Percentiles rank a stretch among this genome's conserved stretches.
phyloP scores from a whole-genome alignment of 2,329 filamentous ascomycete genomes.

The Zalaria sp. region DNA sequence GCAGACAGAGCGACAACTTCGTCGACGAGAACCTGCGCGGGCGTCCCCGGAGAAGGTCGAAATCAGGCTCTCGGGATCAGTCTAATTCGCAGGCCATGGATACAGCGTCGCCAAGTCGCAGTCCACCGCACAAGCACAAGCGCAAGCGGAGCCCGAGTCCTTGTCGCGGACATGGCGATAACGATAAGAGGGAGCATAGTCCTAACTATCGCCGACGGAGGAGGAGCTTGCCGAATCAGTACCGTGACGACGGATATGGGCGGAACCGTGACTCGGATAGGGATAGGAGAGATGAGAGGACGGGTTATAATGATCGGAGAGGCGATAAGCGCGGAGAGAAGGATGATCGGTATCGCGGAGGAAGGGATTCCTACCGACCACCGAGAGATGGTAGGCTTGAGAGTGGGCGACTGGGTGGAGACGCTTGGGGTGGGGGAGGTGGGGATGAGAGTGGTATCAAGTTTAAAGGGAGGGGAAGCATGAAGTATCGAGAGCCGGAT shows the following conservation, averaged over 20 bases:
- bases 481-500: conserved; percentile 21
- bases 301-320: background rate
- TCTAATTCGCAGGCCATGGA: conserved; percentile 14
- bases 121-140: conserved; percentile 16
- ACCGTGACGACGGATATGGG: conserved; percentile 11
- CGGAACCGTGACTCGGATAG: conserved; percentile 5
- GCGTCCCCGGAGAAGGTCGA: conserved; percentile 15
- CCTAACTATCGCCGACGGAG: conserved; percentile 14
- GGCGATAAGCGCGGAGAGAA: conserved; percentile 1
- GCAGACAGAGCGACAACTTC: conserved; percentile 19
- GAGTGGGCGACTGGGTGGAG: conserved; percentile 24
- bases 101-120: conserved; percentile 8
- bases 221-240: conserved; percentile 24
- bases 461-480: conserved; percentile 26
- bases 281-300: conserved; percentile 2
- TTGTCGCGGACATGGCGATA: conserved; percentile 12
- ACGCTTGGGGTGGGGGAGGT: conserved; percentile 8
- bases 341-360: conserved; percentile 5
- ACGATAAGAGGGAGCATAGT: conserved; percentile 9
- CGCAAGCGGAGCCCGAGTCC: conserved; percentile 17
- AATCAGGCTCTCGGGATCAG: conserved; percentile 12
- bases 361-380: conserved; percentile 2
- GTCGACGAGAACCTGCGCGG: conserved; percentile 22
- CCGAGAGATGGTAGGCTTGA: conserved; percentile 28
- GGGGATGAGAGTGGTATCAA: conserved; percentile 18